Conservation (phyloP, 192 early-diverging fungal genomes). For the Funneliformis mosseae region DNA sequence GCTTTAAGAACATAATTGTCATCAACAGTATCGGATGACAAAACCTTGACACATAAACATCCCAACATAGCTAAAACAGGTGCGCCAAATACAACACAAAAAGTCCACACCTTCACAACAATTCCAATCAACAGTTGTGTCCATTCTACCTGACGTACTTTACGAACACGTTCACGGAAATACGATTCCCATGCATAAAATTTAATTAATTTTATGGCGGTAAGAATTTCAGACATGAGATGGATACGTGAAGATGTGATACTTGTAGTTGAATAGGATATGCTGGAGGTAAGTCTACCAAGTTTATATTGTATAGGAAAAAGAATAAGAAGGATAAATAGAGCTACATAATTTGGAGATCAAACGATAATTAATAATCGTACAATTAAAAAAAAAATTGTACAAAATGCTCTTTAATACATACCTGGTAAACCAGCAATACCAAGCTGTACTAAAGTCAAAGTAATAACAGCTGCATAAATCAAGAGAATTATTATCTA, state of each 20-base stretch:
- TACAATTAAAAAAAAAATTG: background rate
- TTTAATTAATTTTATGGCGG: constrained; percentile 77
- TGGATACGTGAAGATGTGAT: constrained; percentile 67
- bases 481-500: background rate
- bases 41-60: constrained; percentile 44
- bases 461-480: constrained; percentile 50
- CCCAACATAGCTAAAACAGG: constrained; percentile 54
- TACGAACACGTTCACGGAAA: constrained; percentile 61
- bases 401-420: constrained; percentile 29
- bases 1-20: constrained; percentile 43
- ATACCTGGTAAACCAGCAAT: constrained; percentile 56
- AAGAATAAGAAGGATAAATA: constrained; percentile 53
- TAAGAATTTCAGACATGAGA: constrained; percentile 73
- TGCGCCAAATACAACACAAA: constrained; percentile 65
- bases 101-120: constrained; percentile 58
- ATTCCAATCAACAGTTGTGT: constrained; percentile 50
- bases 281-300: constrained; percentile 50
- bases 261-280: constrained; percentile 53
- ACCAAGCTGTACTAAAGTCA: constrained; percentile 54
- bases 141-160: constrained; percentile 62
- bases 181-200: constrained; percentile 75
- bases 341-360: constrained; percentile 29
- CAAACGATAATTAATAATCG: too few relatives aligned
- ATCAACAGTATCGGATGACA: constrained; percentile 44
- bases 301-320: constrained; percentile 67